These are phyloP conservation scores for Talaromyces islandicus DNA, from an alignment of 2,329 filamentous ascomycete species.

Conservation along the genomic window DNA sequence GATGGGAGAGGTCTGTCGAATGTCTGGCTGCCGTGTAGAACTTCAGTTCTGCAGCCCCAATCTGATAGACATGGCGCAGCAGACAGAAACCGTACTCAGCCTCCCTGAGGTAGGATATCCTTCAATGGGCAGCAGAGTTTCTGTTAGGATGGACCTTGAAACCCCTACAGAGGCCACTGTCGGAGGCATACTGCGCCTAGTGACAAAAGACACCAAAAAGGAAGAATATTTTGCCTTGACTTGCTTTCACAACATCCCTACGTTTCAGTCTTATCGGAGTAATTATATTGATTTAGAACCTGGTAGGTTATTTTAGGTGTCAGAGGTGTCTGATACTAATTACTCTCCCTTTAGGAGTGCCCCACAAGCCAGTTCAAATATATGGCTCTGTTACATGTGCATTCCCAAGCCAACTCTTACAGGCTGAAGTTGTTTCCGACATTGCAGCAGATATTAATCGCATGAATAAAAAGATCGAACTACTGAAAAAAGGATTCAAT, in stretches of 20 bases:
- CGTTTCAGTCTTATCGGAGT: neutral
- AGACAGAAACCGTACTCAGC: neutral
- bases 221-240: slow-evolving; percentile 1
- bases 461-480: neutral
- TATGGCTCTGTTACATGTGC: neutral
- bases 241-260: neutral
- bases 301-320: neutral
- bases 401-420: neutral
- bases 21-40: neutral
- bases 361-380: neutral
- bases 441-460: neutral
- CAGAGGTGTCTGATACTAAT: neutral
- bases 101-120: neutral
- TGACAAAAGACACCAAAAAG: neutral
- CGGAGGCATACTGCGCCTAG: slow-evolving; percentile 1
- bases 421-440: neutral
- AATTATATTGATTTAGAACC: neutral
- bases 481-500: too few relatives aligned
- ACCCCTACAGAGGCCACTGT: neutral
- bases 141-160: neutral
- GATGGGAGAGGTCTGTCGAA: neutral
- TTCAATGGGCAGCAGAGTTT: neutral
- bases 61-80: neutral
- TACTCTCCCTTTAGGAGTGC: neutral
- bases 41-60: neutral